Percentiles rank a stretch among this genome's conserved stretches.
Conservation (phyloP, 192 early-diverging fungal species). For the Coemansia sp. region DNA sequence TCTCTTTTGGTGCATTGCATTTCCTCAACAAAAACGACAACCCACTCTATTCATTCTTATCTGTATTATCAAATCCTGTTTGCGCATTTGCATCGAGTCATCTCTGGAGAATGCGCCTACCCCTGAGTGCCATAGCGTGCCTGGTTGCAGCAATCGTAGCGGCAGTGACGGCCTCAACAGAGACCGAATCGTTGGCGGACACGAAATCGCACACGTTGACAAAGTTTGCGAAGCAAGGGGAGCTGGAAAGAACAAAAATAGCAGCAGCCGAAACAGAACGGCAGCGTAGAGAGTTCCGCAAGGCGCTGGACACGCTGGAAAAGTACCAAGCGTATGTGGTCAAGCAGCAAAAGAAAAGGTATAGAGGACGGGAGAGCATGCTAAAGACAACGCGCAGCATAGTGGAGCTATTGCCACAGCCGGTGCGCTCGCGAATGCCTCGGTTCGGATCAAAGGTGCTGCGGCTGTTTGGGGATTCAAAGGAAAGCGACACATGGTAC, state of each 20-base stretch:
- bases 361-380: neutral
- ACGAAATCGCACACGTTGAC: neutral
- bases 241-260: neutral
- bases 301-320: slow-evolving; percentile 13
- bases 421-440: slow-evolving; percentile 8
- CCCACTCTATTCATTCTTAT: neutral
- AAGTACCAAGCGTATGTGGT: slow-evolving; percentile 12
- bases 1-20: too few relatives aligned
- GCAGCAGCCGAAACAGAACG: neutral
- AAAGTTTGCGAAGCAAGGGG: neutral
- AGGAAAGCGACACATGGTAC: neutral
- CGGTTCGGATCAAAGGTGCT: neutral
- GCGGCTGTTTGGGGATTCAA: neutral
- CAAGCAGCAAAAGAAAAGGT: neutral
- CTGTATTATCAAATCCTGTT: neutral
- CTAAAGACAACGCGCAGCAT: slow-evolving; percentile 13
- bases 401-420: slow-evolving; percentile 9
- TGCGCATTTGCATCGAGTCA: neutral
- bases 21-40: too few relatives aligned
- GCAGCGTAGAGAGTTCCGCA: neutral
- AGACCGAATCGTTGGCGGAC: neutral
- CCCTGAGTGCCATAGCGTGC: neutral
- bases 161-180: neutral
- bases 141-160: neutral
- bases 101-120: neutral